Evolutionary conservation across 108 stramenopile species (phyloP).

Genomic region (Skeletonema potamos): DNA sequence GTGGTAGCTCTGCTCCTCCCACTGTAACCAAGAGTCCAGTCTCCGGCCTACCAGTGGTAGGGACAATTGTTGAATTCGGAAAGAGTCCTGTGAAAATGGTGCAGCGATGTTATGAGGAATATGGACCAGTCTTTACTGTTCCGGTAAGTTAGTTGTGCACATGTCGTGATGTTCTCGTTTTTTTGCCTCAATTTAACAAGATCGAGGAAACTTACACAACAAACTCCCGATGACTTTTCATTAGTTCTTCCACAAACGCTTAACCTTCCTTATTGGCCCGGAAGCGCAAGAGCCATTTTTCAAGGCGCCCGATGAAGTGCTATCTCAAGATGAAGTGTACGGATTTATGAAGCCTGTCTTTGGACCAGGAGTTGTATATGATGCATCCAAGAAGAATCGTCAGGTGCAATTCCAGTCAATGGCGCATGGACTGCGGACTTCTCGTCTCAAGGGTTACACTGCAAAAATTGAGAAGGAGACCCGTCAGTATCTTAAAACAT

Average conservation of each 20-base stretch:
- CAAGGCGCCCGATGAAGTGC: conserved; percentile 87
- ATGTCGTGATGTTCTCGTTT: not conserved
- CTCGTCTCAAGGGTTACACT: conserved; percentile 93
- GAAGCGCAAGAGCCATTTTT: conserved; percentile 96
- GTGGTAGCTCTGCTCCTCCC: conserved; percentile 62
- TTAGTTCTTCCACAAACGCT: conserved; percentile 85
- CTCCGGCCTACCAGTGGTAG: conserved; percentile 71
- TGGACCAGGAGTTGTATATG: conserved; percentile 95
- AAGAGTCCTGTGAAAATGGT: conserved; percentile 91
- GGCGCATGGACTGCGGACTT: conserved; percentile 90
- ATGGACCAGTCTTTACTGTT: conserved; percentile 92
- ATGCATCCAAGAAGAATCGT: conserved; percentile 92
- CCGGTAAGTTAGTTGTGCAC: conserved; percentile 58
- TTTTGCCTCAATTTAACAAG: not conserved
- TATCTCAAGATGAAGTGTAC: conserved; percentile 96
- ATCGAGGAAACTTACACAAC: not conserved
- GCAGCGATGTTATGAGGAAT: conserved; percentile 76
- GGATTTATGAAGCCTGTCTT: conserved; percentile 99
- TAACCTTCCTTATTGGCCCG: conserved; percentile 98
- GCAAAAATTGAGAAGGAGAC: conserved; percentile 96
- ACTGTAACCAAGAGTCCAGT: conserved; percentile 62
- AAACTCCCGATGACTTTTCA: not conserved
- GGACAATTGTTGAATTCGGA: conserved; percentile 87
- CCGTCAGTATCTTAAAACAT: conserved; percentile 64
- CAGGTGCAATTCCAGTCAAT: conserved; percentile 96